These are phyloP conservation scores for Phytophthora rubi DNA, from an alignment of 352 stramenopile species.

Conservation along the genomic window DNA sequence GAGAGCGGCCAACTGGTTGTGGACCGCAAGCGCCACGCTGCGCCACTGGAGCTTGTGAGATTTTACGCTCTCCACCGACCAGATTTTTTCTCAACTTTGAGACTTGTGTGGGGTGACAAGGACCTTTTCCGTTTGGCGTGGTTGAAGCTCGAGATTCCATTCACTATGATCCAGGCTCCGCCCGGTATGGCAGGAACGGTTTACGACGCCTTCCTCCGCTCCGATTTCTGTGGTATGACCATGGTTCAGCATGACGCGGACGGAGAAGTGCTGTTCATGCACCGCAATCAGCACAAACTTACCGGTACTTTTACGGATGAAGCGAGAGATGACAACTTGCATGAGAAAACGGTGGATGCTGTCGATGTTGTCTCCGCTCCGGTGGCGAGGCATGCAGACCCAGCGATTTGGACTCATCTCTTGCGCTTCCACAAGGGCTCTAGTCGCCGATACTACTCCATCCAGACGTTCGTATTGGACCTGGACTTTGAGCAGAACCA, in stretches of 20 bases:
- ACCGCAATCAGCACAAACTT: constrained; percentile 59
- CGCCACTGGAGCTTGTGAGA: constrained; percentile 26
- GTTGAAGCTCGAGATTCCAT: constrained; percentile 49
- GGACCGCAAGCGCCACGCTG: constrained; percentile 37
- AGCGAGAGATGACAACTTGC: constrained; percentile 2
- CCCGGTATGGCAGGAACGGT: constrained; percentile 47
- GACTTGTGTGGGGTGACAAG: constrained; percentile 42
- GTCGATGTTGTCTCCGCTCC: neutral
- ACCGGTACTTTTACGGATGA: constrained; percentile 14
- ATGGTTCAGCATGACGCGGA: constrained; percentile 42
- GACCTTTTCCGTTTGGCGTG: constrained; percentile 65
- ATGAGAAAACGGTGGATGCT: constrained; percentile 11
- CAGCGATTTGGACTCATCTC: constrained; percentile 70
- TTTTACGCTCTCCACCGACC: constrained; percentile 49
- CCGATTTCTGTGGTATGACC: constrained; percentile 60
- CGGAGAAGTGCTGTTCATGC: constrained; percentile 51
- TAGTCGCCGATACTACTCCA: constrained; percentile 40
- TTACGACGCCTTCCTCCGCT: constrained; percentile 19
- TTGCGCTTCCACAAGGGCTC: constrained; percentile 48
- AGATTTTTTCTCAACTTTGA: constrained; percentile 35
- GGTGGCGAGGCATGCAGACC: constrained; percentile 31
- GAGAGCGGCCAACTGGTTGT: constrained; percentile 65
- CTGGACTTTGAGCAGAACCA: constrained; percentile 43
- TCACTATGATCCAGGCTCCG: constrained; percentile 60
- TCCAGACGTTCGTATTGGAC: constrained; percentile 45